Percentiles rank a stretch among this genome's conserved stretches.
phyloP scores from a whole-genome alignment of 2,329 filamentous ascomycete species.

The Fusarium chlamydosporum region DNA sequence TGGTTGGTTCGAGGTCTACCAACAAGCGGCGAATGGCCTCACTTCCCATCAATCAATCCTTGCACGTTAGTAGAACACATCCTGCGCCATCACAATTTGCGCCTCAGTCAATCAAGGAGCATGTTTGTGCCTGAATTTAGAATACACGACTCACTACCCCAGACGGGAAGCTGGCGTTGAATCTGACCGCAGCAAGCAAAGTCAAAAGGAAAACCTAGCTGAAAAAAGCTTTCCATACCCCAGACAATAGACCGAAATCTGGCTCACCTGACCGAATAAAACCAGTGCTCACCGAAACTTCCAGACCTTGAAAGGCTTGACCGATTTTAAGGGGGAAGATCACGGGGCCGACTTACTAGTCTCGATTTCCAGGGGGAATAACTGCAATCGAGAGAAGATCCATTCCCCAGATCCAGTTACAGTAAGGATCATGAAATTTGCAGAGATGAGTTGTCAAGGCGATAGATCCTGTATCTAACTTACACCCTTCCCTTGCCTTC shows the following conservation, averaged over 20 bases:
- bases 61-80: slow-evolving; percentile 17
- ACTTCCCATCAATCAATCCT: slow-evolving; percentile 15
- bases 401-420: slow-evolving; percentile 41
- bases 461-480: not conserved
- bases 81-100: slow-evolving; percentile 23
- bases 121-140: slow-evolving; percentile 25
- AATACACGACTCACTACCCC: slow-evolving; percentile 44
- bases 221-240: slow-evolving; percentile 28
- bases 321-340: slow-evolving; percentile 42
- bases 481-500: slow-evolving; percentile 24
- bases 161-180: slow-evolving; percentile 40
- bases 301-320: slow-evolving; percentile 36
- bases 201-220: slow-evolving; percentile 30
- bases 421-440: slow-evolving; percentile 41
- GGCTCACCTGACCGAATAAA: slow-evolving; percentile 45
- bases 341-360: slow-evolving; percentile 43
- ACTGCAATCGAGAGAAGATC: slow-evolving; percentile 26
- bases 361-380: slow-evolving; percentile 33
- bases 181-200: slow-evolving; percentile 27
- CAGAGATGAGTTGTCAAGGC: slow-evolving; percentile 29
- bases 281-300: slow-evolving; percentile 48
- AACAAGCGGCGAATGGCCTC: slow-evolving; percentile 26
- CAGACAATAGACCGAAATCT: slow-evolving; percentile 27
- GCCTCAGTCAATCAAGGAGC: not conserved
- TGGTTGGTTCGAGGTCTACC: slow-evolving; percentile 30